Evolutionary conservation across 1,284 basidiomycete species (phyloP).

Genomic region (Moniliophthora roreri): DNA sequence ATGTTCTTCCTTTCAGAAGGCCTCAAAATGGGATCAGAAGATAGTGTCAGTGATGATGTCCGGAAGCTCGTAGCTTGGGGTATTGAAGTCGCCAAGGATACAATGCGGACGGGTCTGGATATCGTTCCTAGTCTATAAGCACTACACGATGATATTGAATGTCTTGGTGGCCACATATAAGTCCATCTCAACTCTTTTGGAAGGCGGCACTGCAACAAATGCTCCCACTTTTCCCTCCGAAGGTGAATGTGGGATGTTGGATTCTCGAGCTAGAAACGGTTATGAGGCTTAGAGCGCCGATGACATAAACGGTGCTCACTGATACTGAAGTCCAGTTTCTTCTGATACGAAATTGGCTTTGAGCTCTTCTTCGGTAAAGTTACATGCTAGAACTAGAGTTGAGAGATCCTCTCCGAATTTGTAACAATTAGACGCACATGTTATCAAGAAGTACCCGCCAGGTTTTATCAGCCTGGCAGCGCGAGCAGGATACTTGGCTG

Average conservation of each 20-base stretch:
- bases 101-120: slow-evolving; percentile 62
- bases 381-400: slow-evolving; percentile 60
- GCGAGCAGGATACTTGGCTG: slow-evolving; percentile 61
- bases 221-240: slow-evolving; percentile 76
- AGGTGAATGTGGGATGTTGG: slow-evolving; percentile 69
- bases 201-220: slow-evolving; percentile 76
- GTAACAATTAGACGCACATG: slow-evolving; percentile 49
- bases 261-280: slow-evolving; percentile 57
- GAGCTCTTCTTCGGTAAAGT: slow-evolving; percentile 87
- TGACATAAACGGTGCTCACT: slow-evolving; percentile 44
- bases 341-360: slow-evolving; percentile 52
- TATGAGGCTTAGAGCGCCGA: neutral
- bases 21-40: slow-evolving; percentile 35
- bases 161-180: too few relatives aligned
- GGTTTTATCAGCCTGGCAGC: slow-evolving; percentile 60
- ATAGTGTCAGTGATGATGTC: slow-evolving; percentile 37
- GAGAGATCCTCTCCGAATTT: neutral
- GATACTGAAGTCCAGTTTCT: slow-evolving; percentile 54
- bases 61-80: slow-evolving; percentile 63
- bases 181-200: slow-evolving; percentile 35
- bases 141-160: too few relatives aligned
- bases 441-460: slow-evolving; percentile 80
- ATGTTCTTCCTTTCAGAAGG: slow-evolving; percentile 62
- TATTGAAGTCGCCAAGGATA: slow-evolving; percentile 62
- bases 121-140: slow-evolving; percentile 42